These are phyloP conservation scores for Lablab purpureus DNA, from an alignment of 306 rosid genomes.

Conservation along the genomic window DNA sequence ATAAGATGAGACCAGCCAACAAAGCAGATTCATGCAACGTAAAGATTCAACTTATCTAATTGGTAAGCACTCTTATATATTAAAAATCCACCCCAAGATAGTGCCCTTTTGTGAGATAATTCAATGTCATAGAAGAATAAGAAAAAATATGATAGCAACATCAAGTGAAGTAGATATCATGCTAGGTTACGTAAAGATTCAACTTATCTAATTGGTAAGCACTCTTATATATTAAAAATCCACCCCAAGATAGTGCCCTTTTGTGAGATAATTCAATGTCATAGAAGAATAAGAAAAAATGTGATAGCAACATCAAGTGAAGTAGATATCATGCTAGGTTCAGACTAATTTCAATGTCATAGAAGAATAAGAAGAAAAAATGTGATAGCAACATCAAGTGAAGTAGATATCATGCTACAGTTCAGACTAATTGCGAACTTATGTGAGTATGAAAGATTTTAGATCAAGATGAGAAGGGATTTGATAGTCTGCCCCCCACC, in stretches of 20 bases:
- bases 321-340: no score
- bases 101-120: background rate
- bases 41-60: conserved; percentile 1
- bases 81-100: background rate
- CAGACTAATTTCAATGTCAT: background rate
- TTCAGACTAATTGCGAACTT: background rate
- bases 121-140: background rate
- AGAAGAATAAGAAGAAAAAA: background rate
- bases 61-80: background rate
- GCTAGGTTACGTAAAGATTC: no score
- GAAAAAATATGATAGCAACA: background rate
- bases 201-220: no score
- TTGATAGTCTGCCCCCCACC: background rate
- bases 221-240: background rate
- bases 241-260: background rate
- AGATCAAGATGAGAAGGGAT: background rate
- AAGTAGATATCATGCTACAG: background rate
- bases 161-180: background rate
- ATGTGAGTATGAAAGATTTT: background rate
- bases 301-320: background rate
- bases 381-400: background rate
- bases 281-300: background rate
- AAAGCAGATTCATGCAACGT: conserved; percentile 23
- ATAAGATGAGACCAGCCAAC: conserved; percentile 6
- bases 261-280: background rate